phyloP scores from a whole-genome alignment of 176 grass and related monocot species.

The Avena atlantica region DNA sequence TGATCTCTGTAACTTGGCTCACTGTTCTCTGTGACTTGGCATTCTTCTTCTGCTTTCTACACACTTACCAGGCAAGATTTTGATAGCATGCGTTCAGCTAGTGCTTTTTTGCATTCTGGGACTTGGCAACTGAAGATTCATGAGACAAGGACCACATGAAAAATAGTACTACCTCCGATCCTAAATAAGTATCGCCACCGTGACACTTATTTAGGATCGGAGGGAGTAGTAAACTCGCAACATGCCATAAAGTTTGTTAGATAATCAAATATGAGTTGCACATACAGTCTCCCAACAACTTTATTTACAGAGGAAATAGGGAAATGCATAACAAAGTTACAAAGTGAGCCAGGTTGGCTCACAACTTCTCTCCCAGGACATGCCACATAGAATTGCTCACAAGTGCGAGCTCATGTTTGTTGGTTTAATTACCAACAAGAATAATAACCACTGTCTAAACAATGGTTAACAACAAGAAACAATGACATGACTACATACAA shows the following conservation, averaged over 20 bases:
- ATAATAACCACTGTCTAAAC: slow-evolving; percentile 14
- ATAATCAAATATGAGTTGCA: slow-evolving; percentile 10
- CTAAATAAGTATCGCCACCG: too few species aligned
- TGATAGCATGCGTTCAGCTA: background rate
- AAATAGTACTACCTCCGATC: too few species aligned
- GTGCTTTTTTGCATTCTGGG: background rate
- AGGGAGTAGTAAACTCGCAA: background rate
- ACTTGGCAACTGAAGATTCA: slow-evolving; percentile 7
- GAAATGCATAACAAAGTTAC: background rate
- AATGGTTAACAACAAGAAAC: slow-evolving; percentile 33
- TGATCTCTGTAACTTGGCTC: background rate
- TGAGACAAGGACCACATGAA: background rate
- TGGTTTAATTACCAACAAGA: slow-evolving; percentile 65
- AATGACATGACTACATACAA: slow-evolving; percentile 49
- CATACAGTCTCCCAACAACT: background rate
- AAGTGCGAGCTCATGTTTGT: slow-evolving; percentile 38
- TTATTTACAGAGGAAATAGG: slow-evolving; percentile 42
- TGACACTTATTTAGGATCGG: too few species aligned
- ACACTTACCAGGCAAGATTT: slow-evolving; percentile 3
- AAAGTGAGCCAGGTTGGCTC: slow-evolving; percentile 8
- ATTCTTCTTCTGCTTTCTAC: background rate
- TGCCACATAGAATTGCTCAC: slow-evolving; percentile 27
- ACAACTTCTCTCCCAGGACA: slow-evolving; percentile 11
- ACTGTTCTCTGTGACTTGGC: background rate
- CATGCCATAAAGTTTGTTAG: background rate